These are phyloP conservation scores for Xylariaceae sp. DNA, from an alignment of 2,329 filamentous ascomycete species.

Conservation along the genomic window DNA sequence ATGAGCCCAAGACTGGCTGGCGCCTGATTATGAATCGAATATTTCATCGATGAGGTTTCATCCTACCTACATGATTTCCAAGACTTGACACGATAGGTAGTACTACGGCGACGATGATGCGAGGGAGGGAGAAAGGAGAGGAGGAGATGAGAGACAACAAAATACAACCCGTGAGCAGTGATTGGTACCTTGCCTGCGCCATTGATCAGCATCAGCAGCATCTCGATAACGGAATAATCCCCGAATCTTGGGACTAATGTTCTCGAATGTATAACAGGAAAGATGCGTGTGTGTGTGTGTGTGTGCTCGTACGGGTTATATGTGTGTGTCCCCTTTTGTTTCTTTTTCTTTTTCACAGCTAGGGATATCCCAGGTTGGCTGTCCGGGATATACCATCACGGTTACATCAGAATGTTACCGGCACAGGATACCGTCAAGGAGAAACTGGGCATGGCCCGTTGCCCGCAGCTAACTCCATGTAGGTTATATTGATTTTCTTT, in stretches of 20 bases:
- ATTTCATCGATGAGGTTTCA: background rate
- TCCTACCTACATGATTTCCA: background rate
- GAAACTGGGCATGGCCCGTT: no score
- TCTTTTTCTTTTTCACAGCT: no score
- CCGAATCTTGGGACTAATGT: conserved; percentile 6
- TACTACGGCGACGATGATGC: background rate
- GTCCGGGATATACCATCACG: no score
- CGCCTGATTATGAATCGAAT: background rate
- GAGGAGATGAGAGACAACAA: no score
- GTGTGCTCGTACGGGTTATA: no score
- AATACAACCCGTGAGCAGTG: background rate
- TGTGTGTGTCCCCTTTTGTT: no score
- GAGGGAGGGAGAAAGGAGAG: background rate
- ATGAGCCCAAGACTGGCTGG: background rate
- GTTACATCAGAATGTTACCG: no score
- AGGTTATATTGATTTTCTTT: background rate
- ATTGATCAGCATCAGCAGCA: background rate
- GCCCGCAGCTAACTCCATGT: background rate
- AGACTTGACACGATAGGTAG: background rate
- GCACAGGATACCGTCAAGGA: background rate
- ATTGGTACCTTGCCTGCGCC: background rate
- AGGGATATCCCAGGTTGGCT: no score
- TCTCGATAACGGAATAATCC: conserved; percentile 6
- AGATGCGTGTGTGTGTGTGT: background rate
- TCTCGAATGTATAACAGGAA: background rate